Conservation (phyloP, 2,329 filamentous ascomycete genomes). For the Trichoderma koningii region DNA sequence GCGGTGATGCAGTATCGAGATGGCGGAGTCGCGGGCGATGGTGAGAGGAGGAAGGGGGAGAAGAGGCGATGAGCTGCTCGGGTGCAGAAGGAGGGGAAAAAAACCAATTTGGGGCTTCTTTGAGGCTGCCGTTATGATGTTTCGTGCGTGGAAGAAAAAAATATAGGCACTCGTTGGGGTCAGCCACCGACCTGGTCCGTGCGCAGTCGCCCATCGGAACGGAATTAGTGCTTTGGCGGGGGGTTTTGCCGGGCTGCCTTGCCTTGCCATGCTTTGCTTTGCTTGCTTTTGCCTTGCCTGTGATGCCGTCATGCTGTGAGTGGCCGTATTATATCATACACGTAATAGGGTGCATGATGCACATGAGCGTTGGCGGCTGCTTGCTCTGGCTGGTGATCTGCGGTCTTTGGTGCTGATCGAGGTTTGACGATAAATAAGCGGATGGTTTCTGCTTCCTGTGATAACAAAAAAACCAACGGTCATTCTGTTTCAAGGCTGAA, state of each 20-base stretch:
- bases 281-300: no score
- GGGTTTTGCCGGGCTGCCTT: conserved; percentile 14
- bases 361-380: no score
- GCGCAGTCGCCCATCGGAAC: conserved; percentile 23
- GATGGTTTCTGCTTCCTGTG: no score
- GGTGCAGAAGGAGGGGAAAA: conserved; percentile 12
- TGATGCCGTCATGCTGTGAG: no score
- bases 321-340: no score
- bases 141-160: conserved; percentile 28
- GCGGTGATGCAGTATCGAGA: not conserved
- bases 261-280: no score
- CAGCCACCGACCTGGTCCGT: conserved; percentile 26
- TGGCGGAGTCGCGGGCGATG: conserved; percentile 7
- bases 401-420: no score
- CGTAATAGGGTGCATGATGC: no score
- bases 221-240: conserved; percentile 25
- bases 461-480: no score
- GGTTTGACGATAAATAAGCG: no score
- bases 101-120: conserved; percentile 25
- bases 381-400: no score
- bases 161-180: conserved; percentile 26
- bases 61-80: conserved; percentile 26
- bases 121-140: conserved; percentile 25
- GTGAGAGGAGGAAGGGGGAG: conserved; percentile 24
- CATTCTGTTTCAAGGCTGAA: no score